phyloP scores from a whole-genome alignment of 2,329 filamentous ascomycete genomes.

The Colletotrichum plurivorum region DNA sequence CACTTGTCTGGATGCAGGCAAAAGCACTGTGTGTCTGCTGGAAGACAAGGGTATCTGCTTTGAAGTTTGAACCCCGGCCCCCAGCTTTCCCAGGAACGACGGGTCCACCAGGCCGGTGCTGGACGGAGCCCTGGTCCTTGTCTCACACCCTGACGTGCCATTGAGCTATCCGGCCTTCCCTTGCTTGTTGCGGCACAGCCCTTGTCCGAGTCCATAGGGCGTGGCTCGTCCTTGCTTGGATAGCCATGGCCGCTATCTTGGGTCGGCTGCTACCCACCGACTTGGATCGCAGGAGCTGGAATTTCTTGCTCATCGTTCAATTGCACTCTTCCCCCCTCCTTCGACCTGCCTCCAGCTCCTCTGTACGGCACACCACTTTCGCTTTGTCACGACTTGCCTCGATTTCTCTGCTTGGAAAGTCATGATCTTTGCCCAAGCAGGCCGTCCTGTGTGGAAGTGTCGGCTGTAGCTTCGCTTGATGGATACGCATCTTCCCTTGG shows the following conservation, averaged over 20 bases:
- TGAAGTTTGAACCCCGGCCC: conserved; percentile 32
- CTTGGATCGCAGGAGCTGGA: conserved; percentile 31
- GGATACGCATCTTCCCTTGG: conserved; percentile 21
- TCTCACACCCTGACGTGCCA: conserved; percentile 35
- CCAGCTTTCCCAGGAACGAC: conserved; percentile 39
- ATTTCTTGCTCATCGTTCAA: conserved; percentile 36
- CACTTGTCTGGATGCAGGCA: conserved; percentile 32
- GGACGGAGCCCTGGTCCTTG: conserved; percentile 35
- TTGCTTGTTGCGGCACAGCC: conserved; percentile 40
- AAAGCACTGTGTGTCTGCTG: conserved; percentile 29
- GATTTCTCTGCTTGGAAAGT: conserved; percentile 1
- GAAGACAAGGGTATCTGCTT: conserved; percentile 21
- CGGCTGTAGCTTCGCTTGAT: conserved; percentile 28
- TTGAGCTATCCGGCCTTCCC: conserved; percentile 38
- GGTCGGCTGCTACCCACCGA: conserved; percentile 28
- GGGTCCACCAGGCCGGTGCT: conserved; percentile 36
- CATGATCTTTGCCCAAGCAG: background rate
- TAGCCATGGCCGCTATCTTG: conserved; percentile 30
- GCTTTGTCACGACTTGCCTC: background rate
- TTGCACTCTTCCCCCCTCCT: conserved; percentile 18
- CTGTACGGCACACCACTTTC: conserved; percentile 17
- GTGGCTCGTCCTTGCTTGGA: conserved; percentile 31
- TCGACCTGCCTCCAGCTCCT: conserved; percentile 4
- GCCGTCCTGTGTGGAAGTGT: conserved; percentile 13
- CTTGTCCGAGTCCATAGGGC: conserved; percentile 17